Base-by-base conservation (phyloP, 2,329 filamentous ascomycete species). In the Exserohilum turcica region DNA sequence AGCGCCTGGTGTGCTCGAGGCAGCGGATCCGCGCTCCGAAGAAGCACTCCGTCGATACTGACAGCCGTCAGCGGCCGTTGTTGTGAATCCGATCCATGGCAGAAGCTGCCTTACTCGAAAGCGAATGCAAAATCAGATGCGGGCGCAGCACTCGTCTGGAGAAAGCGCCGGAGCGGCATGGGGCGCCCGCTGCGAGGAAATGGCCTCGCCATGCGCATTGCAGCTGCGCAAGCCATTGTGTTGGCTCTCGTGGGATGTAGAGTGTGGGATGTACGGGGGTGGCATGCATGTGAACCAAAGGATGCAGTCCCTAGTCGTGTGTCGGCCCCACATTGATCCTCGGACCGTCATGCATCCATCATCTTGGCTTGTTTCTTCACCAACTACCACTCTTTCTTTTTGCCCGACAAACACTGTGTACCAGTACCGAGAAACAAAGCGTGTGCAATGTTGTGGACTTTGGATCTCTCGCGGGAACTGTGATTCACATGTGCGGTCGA, bases 1-100 rank as follows among this genome's bases (percentile, higher is more conserved):
- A 99, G 82, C 12, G 92, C 84, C 67, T 90, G 82, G 1, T 85
- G 80, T 1, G 94, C 93, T 28, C 90, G 88, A 1, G 91, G 88
- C 40, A 97, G 86, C 3, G 90, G 86, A 57, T 87, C 84, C 3
- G 89, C 85, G 55, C 89, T 89, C 68, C 92, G 91, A 28, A 97
- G 82, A 16, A 99, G 84, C n/a, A 99, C 94, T 50, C 94, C 94
- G 74, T 99, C 94, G 71, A 99, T 96, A 74, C 85, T 89, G 60
- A 77, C 49, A 48, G 37, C 42, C 49, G 57, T 72, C 51, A 73
- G 69, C 42, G 40, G 44, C 52, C 52, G 48, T 51, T 51, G 43
- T 43, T 19, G 16, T 54, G 39, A 42, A 29, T 13, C 35, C 28
- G 47, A 35, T n/a, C n/a, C n/a, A n/a, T 40, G 61, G 54, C 44